Base-by-base conservation (phyloP, 805 yeast genomes). In the Torulaspora gathmanii region DNA sequence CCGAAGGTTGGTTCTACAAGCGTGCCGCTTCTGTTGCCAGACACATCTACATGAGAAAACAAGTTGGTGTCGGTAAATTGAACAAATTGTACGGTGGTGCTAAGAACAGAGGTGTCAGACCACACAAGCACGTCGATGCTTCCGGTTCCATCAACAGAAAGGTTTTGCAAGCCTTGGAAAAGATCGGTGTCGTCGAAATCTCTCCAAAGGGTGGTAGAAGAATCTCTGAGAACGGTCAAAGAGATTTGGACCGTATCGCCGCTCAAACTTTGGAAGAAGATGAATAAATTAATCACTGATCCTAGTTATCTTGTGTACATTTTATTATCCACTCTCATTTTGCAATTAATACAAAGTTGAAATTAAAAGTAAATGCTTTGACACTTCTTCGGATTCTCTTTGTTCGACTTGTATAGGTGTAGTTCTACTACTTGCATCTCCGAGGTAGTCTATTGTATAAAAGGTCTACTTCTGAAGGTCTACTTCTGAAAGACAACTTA, bases 161-260 rank as follows among this genome's bases (percentile, higher is more conserved):
- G 78, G 97, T 86, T 64, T 80, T 93, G 70, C 99, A 93, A 79
- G 83, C 98, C 68, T 86, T 93, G 70, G 96, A 90, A 83, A 90
- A 91, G 82, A 85, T 93, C 60, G 98, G 98, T 74, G 88, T 93
- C 64, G 79, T 93, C 65, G 99, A 91, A 80, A 79, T 85, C 73
- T 82, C 95, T 71, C 86, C 89, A 77, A 88, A 87, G 78, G 97
- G 97, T 74, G 99, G 99, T 76, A 93, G 99, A 84, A 88, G 90
- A 78, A 88, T 93, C 83, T 85, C 97, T 58, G 96, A 88, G 73
- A 86, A 89, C 78, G 99, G 99, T 74, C 98, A 91, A 81, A 90
- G 99, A 87, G 99, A 93, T 80, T 86, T 93, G 80, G 99, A 93
- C 81, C 97, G 99, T 84, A 91, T 91, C 75, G 98, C 98, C 71